phyloP scores from a whole-genome alignment of 1,139 yeast species.

The Diutina sp. region DNA sequence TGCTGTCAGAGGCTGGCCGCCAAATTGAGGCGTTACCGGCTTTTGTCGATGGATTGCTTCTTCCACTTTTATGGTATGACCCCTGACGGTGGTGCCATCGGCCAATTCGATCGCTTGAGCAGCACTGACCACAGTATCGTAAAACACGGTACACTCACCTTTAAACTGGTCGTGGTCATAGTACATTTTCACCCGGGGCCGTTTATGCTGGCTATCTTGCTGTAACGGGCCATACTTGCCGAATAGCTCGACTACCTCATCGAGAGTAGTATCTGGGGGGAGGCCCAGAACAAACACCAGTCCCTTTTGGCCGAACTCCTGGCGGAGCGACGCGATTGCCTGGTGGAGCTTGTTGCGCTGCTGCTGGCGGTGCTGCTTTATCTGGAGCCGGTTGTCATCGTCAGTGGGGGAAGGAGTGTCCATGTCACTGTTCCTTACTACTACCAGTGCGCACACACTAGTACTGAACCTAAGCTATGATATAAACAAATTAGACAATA shows the following conservation, averaged over 20 bases:
- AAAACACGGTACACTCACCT: neutral
- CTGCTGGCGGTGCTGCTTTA: neutral
- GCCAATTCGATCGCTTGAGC: neutral
- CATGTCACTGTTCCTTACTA: no score
- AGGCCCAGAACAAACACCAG: neutral
- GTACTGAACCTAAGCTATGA: no score
- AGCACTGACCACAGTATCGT: neutral
- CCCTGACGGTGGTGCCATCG: neutral
- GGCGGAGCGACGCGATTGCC: neutral
- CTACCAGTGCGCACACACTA: no score
- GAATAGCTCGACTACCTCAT: neutral
- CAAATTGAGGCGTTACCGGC: neutral
- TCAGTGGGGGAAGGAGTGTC: neutral
- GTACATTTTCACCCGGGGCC: neutral
- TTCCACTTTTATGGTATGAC: neutral
- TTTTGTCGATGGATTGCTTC: neutral
- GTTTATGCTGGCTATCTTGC: neutral
- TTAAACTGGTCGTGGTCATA: neutral
- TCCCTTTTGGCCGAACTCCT: neutral
- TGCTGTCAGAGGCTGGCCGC: neutral
- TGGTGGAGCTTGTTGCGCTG: neutral
- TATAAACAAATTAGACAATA: no score
- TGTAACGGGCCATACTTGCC: conserved; percentile 1
- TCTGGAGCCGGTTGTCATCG: neutral
- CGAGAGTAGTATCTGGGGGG: neutral